Base-by-base conservation (phyloP, 2,329 filamentous ascomycete genomes). In the Basipetospora chlamydospora region DNA sequence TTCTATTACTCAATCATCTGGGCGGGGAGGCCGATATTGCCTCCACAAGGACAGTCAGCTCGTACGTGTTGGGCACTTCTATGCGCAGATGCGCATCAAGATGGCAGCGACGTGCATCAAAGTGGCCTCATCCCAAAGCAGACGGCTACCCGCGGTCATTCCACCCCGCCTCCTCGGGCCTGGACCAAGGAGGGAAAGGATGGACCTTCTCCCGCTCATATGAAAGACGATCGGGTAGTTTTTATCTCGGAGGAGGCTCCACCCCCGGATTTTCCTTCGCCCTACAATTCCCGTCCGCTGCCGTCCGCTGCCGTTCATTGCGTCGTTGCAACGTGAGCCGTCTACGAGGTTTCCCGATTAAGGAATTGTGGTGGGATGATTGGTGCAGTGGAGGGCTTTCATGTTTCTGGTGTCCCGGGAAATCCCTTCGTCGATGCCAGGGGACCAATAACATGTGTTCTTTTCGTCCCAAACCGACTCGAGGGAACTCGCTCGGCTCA, bases 271-370 rank as follows among this genome's bases (percentile, higher is more conserved):
- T 37, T 30, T 31, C 35, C n/a, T n/a, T n/a, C 31, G 35, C 35
- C 35, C 35, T 37, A 37, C 35, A 37, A 37, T 37, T 37, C 35
- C 35, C 35, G 35, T 23, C 28, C n/a, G 12, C n/a, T n/a, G n/a
- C n/a, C n/a, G n/a, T n/a, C n/a, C n/a, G n/a, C n/a, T n/a, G n/a
- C n/a, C n/a, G n/a, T n/a, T 33, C 26, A 28, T 28, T 28, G 26
- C 26, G 26, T 28, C 30, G 17, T 22, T 33, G 30, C 30, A 33
- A 22, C 18, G 21, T 13, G 30, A 22, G 21, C 16, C n/a, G 16
- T 23, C 23, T 17, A 33, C 16, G 12, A 7, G 16, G 6, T 17
- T 33, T 21, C 18, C 10, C n/a, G n/a, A n/a, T n/a, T n/a, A n/a
- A n/a, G n/a, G n/a, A n/a, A n/a, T n/a, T n/a, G n/a, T n/a, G n/a